Base-by-base conservation (phyloP, 306 rosid species). In the Trifolium dubium region DNA sequence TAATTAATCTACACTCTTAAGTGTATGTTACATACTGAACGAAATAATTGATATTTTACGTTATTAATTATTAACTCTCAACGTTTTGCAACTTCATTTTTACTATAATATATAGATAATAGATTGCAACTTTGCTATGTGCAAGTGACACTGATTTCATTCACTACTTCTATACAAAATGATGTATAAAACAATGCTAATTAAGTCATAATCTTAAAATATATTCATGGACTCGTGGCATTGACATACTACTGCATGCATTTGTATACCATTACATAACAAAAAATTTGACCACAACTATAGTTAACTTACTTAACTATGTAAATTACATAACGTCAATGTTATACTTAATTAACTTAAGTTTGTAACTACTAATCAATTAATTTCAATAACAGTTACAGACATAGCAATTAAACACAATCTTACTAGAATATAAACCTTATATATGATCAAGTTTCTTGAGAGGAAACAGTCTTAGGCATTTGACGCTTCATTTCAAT, bases 401-500 rank as follows among this genome's bases (percentile, higher is more conserved):
- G 76, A 62, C 28, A 47, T 71, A 64, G 64, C 83, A 50, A 76
- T 69, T 68, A 76, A 47, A 56, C 10, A 65, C 29, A 80, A 53
- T 67, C 67, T 63, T 2, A 60, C 6, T 34, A 58, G 14, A 29
- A 12, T 44, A 12, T 69, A 55, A 46, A 35, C 10, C 62, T 39
- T 15, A 40, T 23, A 23, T 23, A 23, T 79, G 46, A 60, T 56
- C 62, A 55, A 47, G 74, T 73, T 74, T 74, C 44, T 51, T 61
- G 13, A 56, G 34, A 14, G 47, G 55, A 80, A 83, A 62, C 82
- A 85, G 74, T 59, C 71, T 14, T 80, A 77, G 67, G 85, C 89
- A 77, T 81, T 78, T 60, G 90, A 86, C 80, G 65, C 78, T 62
- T 74, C 28, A 79, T 70, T 62, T 83, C 76, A 73, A 68, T 67